Evolutionary conservation across 2,329 filamentous ascomycete genomes (phyloP).

Genomic region (Sporothrix globosa): DNA sequence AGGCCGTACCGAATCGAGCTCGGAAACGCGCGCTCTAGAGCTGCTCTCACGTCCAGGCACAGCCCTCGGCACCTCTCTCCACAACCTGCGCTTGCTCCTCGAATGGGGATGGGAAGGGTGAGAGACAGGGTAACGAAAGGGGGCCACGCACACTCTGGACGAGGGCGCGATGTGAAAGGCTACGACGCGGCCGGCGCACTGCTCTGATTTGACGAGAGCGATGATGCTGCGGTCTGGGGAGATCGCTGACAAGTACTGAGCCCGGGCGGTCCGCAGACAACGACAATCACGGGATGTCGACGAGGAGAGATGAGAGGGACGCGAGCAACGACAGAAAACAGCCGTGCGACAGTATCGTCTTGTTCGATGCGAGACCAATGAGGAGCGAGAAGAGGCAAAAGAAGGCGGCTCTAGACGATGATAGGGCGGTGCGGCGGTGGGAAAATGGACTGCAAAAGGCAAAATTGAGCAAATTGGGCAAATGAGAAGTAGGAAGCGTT

Average conservation of each 20-base stretch:
- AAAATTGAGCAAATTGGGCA: slow-evolving; percentile 34
- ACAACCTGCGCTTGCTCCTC: slow-evolving; percentile 15
- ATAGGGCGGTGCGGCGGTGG: slow-evolving; percentile 49
- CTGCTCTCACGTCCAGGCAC: not conserved
- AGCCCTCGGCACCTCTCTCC: not conserved
- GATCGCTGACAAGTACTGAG: not conserved
- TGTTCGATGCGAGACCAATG: slow-evolving; percentile 50
- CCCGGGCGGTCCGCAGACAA: slow-evolving; percentile 15
- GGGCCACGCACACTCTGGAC: slow-evolving; percentile 8
- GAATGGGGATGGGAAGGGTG: not conserved
- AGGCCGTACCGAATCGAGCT: too few species aligned
- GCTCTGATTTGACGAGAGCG: slow-evolving; percentile 20
- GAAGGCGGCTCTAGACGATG: slow-evolving; percentile 50
- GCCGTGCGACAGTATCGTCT: not conserved
- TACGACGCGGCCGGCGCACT: not conserved
- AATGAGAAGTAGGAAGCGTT: slow-evolving; percentile 35
- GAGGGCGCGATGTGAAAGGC: not conserved
- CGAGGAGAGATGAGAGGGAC: not conserved
- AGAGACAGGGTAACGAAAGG: not conserved
- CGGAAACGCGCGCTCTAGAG: not conserved
- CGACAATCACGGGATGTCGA: slow-evolving; percentile 10
- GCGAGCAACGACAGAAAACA: not conserved
- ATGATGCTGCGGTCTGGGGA: not conserved
- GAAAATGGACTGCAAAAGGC: slow-evolving; percentile 37
- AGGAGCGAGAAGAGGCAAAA: slow-evolving; percentile 42